A percentile compares a stretch with the other conserved stretches of the same genome.
These are phyloP conservation scores for Pythium myriotylum DNA, from an alignment of 352 stramenopile genomes.

Conservation along the genomic window DNA sequence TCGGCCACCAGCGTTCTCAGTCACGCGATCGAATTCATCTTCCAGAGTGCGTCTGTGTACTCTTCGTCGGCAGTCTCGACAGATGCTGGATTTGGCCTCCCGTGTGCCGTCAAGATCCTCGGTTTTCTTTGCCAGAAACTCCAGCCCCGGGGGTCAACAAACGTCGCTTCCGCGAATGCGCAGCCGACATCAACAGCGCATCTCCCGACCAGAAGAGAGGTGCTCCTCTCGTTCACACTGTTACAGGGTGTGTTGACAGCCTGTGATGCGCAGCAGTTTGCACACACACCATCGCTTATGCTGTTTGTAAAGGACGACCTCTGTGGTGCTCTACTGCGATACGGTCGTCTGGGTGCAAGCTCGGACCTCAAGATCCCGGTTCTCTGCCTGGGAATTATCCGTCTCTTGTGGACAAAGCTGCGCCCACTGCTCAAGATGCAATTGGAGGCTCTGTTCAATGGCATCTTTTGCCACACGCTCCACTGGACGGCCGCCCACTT, in stretches of 20 bases:
- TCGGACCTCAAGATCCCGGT: conserved; percentile 56
- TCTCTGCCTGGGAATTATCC: conserved; percentile 62
- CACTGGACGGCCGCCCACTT: conserved; percentile 72
- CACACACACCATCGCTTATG: conserved; percentile 65
- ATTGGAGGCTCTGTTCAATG: conserved; percentile 73
- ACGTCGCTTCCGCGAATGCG: not conserved
- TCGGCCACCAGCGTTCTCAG: conserved; percentile 68
- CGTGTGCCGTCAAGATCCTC: conserved; percentile 77
- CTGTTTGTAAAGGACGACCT: conserved; percentile 86
- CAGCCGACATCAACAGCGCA: not conserved
- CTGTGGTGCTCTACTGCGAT: conserved; percentile 71
- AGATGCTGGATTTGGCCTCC: conserved; percentile 59
- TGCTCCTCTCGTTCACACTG: conserved; percentile 73
- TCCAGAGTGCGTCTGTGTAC: conserved; percentile 57
- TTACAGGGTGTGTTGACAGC: conserved; percentile 56
- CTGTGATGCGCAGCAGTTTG: conserved; percentile 54
- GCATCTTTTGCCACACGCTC: conserved; percentile 67
- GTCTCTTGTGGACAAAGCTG: conserved; percentile 78
- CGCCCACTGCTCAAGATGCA: conserved; percentile 80
- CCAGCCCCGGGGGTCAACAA: conserved; percentile 29
- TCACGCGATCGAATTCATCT: conserved; percentile 67
- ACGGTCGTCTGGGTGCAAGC: conserved; percentile 66
- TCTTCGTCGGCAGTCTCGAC: conserved; percentile 23
- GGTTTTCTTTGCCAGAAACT: conserved; percentile 85
- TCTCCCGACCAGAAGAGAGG: conserved; percentile 47